phyloP scores from a whole-genome alignment of 345 rosid genomes.

The Eucalyptus cladocalyx region DNA sequence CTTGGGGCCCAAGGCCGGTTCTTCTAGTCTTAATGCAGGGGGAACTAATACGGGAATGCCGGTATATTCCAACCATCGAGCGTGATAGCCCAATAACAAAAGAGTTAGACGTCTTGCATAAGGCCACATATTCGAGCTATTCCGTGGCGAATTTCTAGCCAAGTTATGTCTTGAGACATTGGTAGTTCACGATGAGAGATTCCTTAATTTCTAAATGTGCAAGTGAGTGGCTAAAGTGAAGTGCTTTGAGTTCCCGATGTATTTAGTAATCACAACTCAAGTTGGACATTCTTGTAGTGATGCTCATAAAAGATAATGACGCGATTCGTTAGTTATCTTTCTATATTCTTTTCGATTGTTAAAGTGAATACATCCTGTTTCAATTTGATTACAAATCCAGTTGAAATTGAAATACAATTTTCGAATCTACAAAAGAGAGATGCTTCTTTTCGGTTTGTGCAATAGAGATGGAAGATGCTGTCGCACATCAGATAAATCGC shows the following conservation, averaged over 20 bases:
- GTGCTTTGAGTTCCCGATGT: neutral
- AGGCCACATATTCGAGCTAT: neutral
- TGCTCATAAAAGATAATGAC: neutral
- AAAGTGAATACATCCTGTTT: accelerated
- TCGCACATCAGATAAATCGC: neutral
- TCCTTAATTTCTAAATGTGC: too few species aligned
- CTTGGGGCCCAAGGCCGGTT: neutral
- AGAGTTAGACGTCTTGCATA: neutral
- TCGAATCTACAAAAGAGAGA: neutral
- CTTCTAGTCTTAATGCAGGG: neutral
- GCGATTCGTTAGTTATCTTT: neutral
- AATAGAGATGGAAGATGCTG: neutral
- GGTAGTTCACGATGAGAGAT: neutral
- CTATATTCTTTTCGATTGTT: neutral
- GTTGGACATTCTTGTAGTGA: accelerated
- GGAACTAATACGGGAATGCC: neutral
- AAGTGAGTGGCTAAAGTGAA: neutral
- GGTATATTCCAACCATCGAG: neutral
- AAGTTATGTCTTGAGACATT: neutral
- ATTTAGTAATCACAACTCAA: neutral
- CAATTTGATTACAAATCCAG: neutral
- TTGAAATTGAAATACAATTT: neutral
- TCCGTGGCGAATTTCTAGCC: neutral
- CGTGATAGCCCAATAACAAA: neutral
- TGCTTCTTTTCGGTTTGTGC: neutral